A percentile compares a stretch with the other conserved stretches of the same genome.
These are phyloP conservation scores for Scalesia atractyloides DNA, from an alignment of 129 eudicot genomes.

Conservation along the genomic window DNA sequence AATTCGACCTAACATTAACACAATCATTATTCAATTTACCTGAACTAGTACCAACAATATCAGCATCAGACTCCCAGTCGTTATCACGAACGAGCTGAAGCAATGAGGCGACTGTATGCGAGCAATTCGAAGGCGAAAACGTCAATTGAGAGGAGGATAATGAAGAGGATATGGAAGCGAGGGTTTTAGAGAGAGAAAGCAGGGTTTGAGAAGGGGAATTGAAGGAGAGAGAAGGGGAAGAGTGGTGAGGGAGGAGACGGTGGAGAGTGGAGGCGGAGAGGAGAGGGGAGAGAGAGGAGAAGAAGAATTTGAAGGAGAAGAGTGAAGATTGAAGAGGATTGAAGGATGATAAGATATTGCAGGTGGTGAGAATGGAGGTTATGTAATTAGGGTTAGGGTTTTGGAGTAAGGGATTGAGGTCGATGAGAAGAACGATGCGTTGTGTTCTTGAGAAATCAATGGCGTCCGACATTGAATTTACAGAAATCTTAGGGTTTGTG, in stretches of 20 bases:
- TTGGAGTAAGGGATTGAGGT: constrained; percentile 61
- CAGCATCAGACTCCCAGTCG: constrained; percentile 54
- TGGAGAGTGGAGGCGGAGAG: constrained; percentile 58
- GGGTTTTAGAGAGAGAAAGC: constrained; percentile 35
- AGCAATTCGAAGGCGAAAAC: constrained; percentile 23
- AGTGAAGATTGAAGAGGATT: constrained; percentile 48
- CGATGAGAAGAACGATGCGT: constrained; percentile 67
- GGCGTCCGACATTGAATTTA: constrained; percentile 38
- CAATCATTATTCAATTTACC: constrained; percentile 31
- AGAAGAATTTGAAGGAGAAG: constrained; percentile 53
- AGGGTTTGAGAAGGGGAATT: constrained; percentile 50
- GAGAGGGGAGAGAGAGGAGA: constrained; percentile 66
- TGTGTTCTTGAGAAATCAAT: constrained; percentile 55
- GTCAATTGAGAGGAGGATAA: constrained; percentile 25
- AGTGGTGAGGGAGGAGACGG: constrained; percentile 33
- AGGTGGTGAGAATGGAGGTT: constrained; percentile 39
- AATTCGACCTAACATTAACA: constrained; percentile 45
- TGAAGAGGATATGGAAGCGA: constrained; percentile 44
- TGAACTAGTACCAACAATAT: constrained; percentile 25
- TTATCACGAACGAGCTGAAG: constrained; percentile 64
- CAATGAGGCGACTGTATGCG: constrained; percentile 46
- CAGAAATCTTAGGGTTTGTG: neutral
- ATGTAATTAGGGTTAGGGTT: constrained; percentile 43
- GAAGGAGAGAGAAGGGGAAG: constrained; percentile 48
- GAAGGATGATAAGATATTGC: constrained; percentile 41